These are phyloP conservation scores for Cornus controversa DNA, from an alignment of 148 eudicot species.

Conservation along the genomic window DNA sequence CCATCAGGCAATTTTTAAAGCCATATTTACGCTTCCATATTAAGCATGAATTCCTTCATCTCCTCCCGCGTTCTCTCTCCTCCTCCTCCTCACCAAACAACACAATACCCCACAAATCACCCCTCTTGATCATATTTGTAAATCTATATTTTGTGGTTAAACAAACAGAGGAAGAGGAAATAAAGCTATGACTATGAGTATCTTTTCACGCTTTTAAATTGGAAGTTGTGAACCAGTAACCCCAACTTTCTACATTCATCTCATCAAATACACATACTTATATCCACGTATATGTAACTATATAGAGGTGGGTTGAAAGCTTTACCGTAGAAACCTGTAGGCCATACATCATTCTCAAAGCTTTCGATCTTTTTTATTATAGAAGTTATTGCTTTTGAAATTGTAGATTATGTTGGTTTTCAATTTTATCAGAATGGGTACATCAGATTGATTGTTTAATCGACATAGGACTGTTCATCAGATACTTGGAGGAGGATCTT, in stretches of 20 bases:
- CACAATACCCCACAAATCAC: too few relatives aligned
- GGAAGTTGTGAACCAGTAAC: slow-evolving; percentile 20
- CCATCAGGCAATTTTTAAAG: too few relatives aligned
- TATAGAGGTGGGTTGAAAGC: neutral
- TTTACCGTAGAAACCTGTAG: slow-evolving; percentile 7
- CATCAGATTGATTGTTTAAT: slow-evolving; percentile 63
- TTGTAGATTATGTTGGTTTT: slow-evolving; percentile 3
- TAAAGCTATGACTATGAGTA: neutral
- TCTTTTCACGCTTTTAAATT: slow-evolving; percentile 28
- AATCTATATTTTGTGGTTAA: neutral
- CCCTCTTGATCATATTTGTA: too few relatives aligned
- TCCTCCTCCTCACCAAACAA: too few relatives aligned
- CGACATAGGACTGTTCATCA: slow-evolving; percentile 69
- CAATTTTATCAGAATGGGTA: slow-evolving; percentile 36
- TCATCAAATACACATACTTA: neutral
- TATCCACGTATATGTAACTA: neutral
- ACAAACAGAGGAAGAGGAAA: neutral
- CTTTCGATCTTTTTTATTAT: neutral
- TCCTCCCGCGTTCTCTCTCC: too few relatives aligned
- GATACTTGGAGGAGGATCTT: slow-evolving; percentile 78
- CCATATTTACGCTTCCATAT: too few relatives aligned
- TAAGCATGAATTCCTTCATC: too few relatives aligned
- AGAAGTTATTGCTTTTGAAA: neutral
- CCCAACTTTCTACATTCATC: neutral
- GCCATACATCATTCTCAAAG: neutral